A percentile compares a stretch with the other conserved stretches of the same genome.
These are phyloP conservation scores for Trypanosoma conorhini DNA, from an alignment of 208 protist genomes.

Conservation along the genomic window DNA sequence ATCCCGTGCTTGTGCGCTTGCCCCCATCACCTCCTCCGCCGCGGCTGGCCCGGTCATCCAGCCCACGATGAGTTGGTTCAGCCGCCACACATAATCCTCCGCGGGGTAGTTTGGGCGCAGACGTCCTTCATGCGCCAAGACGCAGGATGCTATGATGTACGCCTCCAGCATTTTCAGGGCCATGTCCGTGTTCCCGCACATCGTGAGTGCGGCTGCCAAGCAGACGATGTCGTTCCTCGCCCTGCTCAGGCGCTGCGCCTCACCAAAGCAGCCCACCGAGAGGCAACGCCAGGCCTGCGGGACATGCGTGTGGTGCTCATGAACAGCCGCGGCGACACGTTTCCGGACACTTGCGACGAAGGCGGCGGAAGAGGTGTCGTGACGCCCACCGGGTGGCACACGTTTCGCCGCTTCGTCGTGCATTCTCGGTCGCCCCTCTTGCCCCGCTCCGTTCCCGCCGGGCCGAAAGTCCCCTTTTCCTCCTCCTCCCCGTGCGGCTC, in stretches of 20 bases:
- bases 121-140: constrained; percentile 36
- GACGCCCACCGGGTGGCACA: neutral
- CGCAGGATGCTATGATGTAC: constrained; percentile 62
- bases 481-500: too few species aligned
- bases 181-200: constrained; percentile 39
- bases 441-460: too few species aligned
- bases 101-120: neutral
- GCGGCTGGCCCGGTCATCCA: neutral
- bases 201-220: constrained; percentile 47
- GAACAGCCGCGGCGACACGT: neutral
- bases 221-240: constrained; percentile 55
- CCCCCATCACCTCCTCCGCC: constrained; percentile 3
- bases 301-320: constrained; percentile 21
- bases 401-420: neutral
- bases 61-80: constrained; percentile 18
- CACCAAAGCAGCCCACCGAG: constrained; percentile 44
- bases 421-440: neutral
- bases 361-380: neutral
- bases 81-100: neutral
- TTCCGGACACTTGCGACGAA: neutral
- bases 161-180: constrained; percentile 58
- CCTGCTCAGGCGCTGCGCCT: constrained; percentile 46
- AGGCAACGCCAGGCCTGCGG: constrained; percentile 44
- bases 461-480: too few species aligned
- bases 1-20: constrained; percentile 13